These are phyloP conservation scores for Calonectria pauciramosa DNA, from an alignment of 2,329 filamentous ascomycete genomes.

Conservation along the genomic window DNA sequence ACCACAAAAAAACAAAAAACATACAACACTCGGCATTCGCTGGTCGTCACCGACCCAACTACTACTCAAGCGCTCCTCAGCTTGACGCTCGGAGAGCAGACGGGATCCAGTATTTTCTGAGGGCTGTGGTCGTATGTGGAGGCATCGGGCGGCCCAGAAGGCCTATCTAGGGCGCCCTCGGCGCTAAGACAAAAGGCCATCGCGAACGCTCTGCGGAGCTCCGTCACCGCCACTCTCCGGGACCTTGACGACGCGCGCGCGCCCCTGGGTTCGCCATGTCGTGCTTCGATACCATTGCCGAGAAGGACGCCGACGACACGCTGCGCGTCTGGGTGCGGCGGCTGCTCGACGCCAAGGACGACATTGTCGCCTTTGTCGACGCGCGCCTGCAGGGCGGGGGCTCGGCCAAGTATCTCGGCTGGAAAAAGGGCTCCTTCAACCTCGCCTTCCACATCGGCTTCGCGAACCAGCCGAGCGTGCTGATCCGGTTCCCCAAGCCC, in stretches of 20 bases:
- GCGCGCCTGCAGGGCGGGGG: conserved; percentile 29
- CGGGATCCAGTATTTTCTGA: conserved; percentile 14
- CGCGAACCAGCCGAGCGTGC: conserved; percentile 35
- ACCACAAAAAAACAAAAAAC: not conserved
- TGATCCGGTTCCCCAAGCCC: conserved; percentile 46
- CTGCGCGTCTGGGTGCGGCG: conserved; percentile 4
- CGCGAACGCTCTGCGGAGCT: not conserved
- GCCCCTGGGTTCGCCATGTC: not conserved
- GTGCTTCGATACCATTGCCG: conserved; percentile 9
- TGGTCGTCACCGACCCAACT: conserved; percentile 14
- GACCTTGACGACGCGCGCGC: not conserved
- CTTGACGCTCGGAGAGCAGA: conserved; percentile 11
- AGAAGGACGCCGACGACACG: conserved; percentile 9
- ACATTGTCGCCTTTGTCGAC: conserved; percentile 40
- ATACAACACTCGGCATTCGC: conserved; percentile 14
- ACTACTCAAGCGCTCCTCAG: conserved; percentile 14
- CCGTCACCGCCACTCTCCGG: conserved; percentile 2
- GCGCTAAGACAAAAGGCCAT: conserved; percentile 6
- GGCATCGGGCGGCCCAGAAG: not conserved
- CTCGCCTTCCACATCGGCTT: conserved; percentile 42
- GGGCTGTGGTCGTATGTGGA: conserved; percentile 11
- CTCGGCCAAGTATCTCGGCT: conserved; percentile 37
- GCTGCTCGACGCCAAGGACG: conserved; percentile 36
- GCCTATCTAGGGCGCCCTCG: not conserved
- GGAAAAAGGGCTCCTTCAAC: conserved; percentile 49